Base-by-base conservation (phyloP, 768 basidiomycete species). In the Mycena venus region DNA sequence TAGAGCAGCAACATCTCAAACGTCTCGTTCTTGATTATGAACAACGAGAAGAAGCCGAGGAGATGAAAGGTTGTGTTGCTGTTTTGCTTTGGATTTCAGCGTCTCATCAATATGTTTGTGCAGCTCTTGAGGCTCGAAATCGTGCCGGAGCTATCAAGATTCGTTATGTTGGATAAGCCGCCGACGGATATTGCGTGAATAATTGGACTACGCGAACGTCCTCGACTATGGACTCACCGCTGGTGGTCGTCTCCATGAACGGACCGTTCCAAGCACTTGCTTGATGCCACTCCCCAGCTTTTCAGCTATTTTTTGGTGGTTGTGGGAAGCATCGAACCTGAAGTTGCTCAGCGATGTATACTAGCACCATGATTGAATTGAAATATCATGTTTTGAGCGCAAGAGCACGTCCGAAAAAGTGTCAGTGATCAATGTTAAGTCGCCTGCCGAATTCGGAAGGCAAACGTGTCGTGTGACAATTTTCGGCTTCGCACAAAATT, bases 1-100 rank as follows among this genome's bases (percentile, higher is more conserved):
- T 95, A 9, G 98, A 99, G 81, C 98, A 99, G 78, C 96, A 99
- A 82, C 96, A 99, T 74, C 86, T 99, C 77, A 99, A 99, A 86
- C 91, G 93, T n/a, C 89, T 99, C 23, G 98, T 98, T 4, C 89
- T 98, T 64, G 90, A 96, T 81, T 97, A 96, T 75, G 96, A 96
- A 80, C 95, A 96, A 78, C 93, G 93, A 38, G 96, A 96, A 82
- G 95, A 96, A 83, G 93, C 90, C 4, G 94, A 95, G 80, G 94
- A 95, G 79, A 79, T 94, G 77, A 94, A 91, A 90, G 94, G 94
- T 93, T 31, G 40, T 42, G 63, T 36, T 12, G 12, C 9, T 27
- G 66, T 49, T 75, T 68, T 36, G 44, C 32, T 64, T 58, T 29
- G 15, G 31, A 36, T 25, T 68, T 27, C 23, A n/a, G 42, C 47